These are phyloP conservation scores for Suillus sp. DNA, from an alignment of 768 basidiomycete species.

Conservation along the genomic window DNA sequence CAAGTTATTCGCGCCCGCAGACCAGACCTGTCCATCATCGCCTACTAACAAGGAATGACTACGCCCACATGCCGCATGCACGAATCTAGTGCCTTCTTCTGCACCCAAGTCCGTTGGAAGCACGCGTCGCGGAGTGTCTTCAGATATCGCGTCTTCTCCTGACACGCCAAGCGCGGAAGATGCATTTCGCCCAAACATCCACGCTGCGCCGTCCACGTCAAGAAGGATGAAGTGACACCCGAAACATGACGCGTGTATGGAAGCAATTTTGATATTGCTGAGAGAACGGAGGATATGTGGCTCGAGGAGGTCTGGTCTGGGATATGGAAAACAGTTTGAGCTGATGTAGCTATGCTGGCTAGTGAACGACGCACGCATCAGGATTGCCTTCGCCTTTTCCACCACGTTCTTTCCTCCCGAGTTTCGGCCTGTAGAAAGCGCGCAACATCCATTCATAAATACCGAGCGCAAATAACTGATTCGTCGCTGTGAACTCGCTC, in stretches of 20 bases:
- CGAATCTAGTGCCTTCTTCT: constrained; percentile 57
- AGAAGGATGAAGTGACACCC: constrained; percentile 78
- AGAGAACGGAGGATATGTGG: constrained; percentile 90
- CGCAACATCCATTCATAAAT: constrained; percentile 9
- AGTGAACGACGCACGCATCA: constrained; percentile 29
- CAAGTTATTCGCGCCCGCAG: constrained; percentile 75
- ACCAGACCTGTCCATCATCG: constrained; percentile 82
- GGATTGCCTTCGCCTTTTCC: constrained; percentile 46
- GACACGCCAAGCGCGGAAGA: constrained; percentile 66
- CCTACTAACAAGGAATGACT: constrained; percentile 84
- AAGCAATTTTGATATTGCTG: constrained; percentile 71
- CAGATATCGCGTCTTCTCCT: constrained; percentile 60
- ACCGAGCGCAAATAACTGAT: constrained; percentile 11
- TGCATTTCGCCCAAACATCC: constrained; percentile 88
- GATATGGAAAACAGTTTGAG: constrained; percentile 7
- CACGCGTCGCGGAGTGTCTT: constrained; percentile 70
- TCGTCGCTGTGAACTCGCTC: constrained; percentile 31
- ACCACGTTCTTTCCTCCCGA: constrained; percentile 74
- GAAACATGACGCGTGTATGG: constrained; percentile 74
- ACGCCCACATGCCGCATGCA: constrained; percentile 82
- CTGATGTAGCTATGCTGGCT: not conserved
- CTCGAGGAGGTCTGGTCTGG: constrained; percentile 81
- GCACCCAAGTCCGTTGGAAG: constrained; percentile 65
- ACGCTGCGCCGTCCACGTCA: constrained; percentile 77
- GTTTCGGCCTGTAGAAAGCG: constrained; percentile 57